These are phyloP conservation scores for Fragilariopsis cylindrus DNA, from an alignment of 108 stramenopile genomes.

Conservation along the genomic window DNA sequence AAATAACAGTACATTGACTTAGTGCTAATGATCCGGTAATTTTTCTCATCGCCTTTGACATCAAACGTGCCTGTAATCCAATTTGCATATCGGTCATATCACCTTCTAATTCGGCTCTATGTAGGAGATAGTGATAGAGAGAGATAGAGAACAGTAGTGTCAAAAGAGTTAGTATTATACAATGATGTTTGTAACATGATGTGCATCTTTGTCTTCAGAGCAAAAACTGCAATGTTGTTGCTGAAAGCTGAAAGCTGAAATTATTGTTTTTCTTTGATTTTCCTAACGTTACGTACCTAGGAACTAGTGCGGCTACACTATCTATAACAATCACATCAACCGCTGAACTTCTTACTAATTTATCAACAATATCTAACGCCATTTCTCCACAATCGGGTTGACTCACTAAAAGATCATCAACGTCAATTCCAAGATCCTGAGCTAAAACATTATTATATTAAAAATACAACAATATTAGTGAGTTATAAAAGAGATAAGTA, in stretches of 20 bases:
- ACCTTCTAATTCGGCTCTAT: conserved; percentile 90
- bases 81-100: conserved; percentile 90
- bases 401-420: conserved; percentile 81
- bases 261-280: too few species aligned
- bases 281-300: conserved; percentile 21
- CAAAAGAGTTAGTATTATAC: neutral
- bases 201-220: too few species aligned
- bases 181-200: neutral
- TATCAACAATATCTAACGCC: conserved; percentile 97
- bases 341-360: conserved; percentile 85
- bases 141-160: neutral
- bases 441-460: conserved; percentile 22
- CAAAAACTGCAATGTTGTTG: neutral
- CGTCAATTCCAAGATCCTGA: conserved; percentile 82
- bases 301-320: conserved; percentile 94
- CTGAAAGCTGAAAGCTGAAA: neutral
- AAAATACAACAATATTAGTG: too few species aligned
- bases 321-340: conserved; percentile 97
- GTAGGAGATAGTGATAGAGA: neutral
- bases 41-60: conserved; percentile 97
- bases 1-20: conserved; percentile 89
- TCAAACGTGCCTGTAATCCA: conserved; percentile 92
- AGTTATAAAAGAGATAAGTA: too few species aligned
- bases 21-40: conserved; percentile 83
- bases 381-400: conserved; percentile 98